Base-by-base conservation (phyloP, 179 eudicot genomes). In the Beta lomatogona region DNA sequence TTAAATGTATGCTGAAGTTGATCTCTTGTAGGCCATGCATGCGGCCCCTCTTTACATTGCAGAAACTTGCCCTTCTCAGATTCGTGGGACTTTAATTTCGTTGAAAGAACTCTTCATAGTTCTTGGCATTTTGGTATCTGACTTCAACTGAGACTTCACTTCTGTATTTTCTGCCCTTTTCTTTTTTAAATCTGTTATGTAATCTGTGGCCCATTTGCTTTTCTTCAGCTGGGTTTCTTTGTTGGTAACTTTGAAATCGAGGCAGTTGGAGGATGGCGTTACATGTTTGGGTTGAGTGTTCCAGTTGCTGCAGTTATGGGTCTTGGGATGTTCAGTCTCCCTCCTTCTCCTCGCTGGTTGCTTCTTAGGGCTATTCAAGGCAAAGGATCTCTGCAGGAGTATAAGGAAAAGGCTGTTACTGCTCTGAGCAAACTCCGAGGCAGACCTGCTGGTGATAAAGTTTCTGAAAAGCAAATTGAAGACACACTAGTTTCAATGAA, bases 41-140 rank as follows among this genome's bases (percentile, higher is more conserved):
- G 98, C 93, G 79, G 99, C 99, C 66, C 99, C 99, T 72, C 97
- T 97, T 52, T 94, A 97, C 84, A 97, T 97, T 65, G 97, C 99
- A 46, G 99, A 97, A 90, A 97, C 99, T 52, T 93, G 94, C 80
- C 99, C 98, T 70, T 92, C 97, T 84, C 98, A 92, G 79, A 94
- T 97, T 82, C 91, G 99, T 4, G 98, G 99, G 82, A 94, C 98
- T 77, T 89, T 97, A 16, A 90, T 94, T 84, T 94, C 99, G 48
- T 80, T 94, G 71, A 97, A 97, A 82, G 98, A 94, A 79, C 92
- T 94, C 46, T 90, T 93, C 79, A 94, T 94, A 76, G 99, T 97
- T 81, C 91, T 97, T 41, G 97, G 99, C 22, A 94, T 93, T 83
- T 82, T 97, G 97, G 99, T 97, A 90, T 31, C 64, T 14, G 15